A percentile compares a stretch with the other conserved stretches of the same genome.
phyloP scores from a whole-genome alignment of 2,329 filamentous ascomycete species.

The Phialophora macrospora region DNA sequence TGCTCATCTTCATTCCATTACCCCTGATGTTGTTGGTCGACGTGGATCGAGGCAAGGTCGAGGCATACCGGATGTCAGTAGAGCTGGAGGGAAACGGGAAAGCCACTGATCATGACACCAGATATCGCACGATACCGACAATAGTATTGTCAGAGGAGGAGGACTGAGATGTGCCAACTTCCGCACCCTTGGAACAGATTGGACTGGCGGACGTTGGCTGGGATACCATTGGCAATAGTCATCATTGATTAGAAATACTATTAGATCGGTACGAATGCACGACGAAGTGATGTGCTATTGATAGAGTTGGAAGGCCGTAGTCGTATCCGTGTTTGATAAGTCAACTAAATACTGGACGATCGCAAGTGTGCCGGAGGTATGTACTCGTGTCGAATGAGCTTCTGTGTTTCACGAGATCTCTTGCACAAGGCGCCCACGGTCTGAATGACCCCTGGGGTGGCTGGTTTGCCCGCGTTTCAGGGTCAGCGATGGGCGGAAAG shows the following conservation, averaged over 20 bases:
- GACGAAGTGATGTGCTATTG: neutral
- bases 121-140: constrained; percentile 33
- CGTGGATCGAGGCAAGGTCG: constrained; percentile 75
- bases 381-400: neutral
- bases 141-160: constrained; percentile 37
- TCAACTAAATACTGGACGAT: neutral
- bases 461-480: constrained; percentile 21
- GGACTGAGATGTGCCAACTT: constrained; percentile 17
- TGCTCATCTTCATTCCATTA: constrained; percentile 81
- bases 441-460: neutral
- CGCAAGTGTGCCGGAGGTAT: too few species aligned
- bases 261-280: neutral
- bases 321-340: neutral
- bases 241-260: constrained; percentile 28
- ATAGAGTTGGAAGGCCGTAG: neutral
- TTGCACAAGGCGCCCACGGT: neutral
- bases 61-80: constrained; percentile 68
- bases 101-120: constrained; percentile 11
- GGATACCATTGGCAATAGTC: constrained; percentile 5
- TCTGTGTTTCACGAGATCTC: neutral
- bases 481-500: constrained; percentile 21
- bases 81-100: constrained; percentile 46
- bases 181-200: neutral
- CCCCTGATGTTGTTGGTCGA: constrained; percentile 84
- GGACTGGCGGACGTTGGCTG: constrained; percentile 5